Conservation (phyloP, 257 asterid genomes). For the Solanum chilense region DNA sequence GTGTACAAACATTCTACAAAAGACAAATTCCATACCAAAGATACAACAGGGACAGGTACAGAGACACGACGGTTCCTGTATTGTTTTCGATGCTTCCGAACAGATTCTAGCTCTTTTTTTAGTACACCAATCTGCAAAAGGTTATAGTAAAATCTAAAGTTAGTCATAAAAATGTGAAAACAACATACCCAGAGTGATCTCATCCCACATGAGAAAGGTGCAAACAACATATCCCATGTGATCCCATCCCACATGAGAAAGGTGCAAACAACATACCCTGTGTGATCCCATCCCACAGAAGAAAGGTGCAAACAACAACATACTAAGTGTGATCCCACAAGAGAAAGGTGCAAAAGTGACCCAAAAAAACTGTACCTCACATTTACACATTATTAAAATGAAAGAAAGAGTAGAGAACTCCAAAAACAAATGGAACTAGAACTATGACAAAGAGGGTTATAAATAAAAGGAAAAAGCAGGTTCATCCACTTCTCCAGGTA, state of each 20-base stretch:
- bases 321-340: background rate
- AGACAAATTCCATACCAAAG: slow-evolving; percentile 51
- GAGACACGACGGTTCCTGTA: slow-evolving; percentile 64
- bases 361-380: background rate
- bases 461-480: background rate
- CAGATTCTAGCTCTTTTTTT: slow-evolving; percentile 88
- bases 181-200: background rate
- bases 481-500: background rate
- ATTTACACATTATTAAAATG: background rate
- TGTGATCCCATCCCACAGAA: background rate
- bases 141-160: background rate
- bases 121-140: slow-evolving; percentile 55
- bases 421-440: background rate
- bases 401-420: background rate
- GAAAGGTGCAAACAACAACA: background rate
- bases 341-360: background rate
- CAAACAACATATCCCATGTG: background rate
- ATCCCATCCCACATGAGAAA: background rate
- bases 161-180: background rate
- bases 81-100: slow-evolving; percentile 96
- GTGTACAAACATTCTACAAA: background rate
- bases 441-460: background rate
- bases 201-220: background rate
- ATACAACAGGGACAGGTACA: slow-evolving; percentile 91
- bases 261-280: background rate